Base-by-base conservation (phyloP, 2,329 filamentous ascomycete species). In the Colletotrichum costaricense region DNA sequence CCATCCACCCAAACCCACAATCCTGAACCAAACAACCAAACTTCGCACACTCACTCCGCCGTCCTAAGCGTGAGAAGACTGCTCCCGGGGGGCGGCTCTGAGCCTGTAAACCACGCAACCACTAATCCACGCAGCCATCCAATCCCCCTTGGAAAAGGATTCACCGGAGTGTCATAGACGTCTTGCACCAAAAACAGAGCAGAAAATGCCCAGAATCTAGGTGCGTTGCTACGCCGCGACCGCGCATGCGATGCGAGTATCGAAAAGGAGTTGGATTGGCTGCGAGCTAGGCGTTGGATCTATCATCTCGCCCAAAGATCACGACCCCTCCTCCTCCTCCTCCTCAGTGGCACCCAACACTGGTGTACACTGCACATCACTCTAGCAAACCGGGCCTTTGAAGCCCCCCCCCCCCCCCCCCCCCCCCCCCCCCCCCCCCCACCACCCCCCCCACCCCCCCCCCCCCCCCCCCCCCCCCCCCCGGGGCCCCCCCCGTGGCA, bases 211-310 rank as follows among this genome's bases (percentile, higher is more conserved):
- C 14, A 42, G 38, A 4, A 12, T 35, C 33, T 35, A 35, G 33
- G 33, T 35, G 11, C 11, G 33, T 35, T 12, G 42, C 69, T 59
- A 54, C 58, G 69, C 69, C 65, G 54, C 54, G 26, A 33, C 22
- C 26, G 46, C 59, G 58, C 65, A 64, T 58, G 30, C 7, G 58
- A 49, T 42, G 38, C 38, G 38, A 9, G 59, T 11, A 12, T 63
- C 8, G 66, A 22, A 16, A n/a, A 59, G 38, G n/a, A 42, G 38
- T 42, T 38, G 38, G 38, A 58, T 54, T 38, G n/a, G 22, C 30
- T 52, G 28, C 35, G 52, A 22, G 28, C 58, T 19, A 35, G 22
- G 22, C 24, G 42, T 26, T 12, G 19, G 28, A 33, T 54, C 46
- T 42, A 19, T 7, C 16, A 14, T 42, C 14, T 2, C 5, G 14